These are phyloP conservation scores for Amaranthus cruentus DNA, from an alignment of 148 eudicot species.

Conservation along the genomic window DNA sequence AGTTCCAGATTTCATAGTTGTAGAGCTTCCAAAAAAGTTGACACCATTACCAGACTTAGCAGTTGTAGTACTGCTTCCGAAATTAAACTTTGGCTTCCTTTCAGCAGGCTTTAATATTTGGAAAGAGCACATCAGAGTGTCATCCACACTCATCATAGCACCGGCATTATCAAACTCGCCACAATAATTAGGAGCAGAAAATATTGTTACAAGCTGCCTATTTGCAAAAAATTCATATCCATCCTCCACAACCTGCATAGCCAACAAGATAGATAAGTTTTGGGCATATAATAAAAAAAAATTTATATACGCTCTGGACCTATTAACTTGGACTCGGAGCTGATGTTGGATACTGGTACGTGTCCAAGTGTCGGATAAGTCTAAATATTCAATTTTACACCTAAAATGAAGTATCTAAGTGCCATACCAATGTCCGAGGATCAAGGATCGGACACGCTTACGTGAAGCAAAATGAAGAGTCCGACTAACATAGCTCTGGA, in stretches of 20 bases:
- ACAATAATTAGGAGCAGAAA: constrained; percentile 43
- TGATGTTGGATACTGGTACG: too few relatives aligned
- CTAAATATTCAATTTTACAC: background rate
- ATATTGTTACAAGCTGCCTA: constrained; percentile 46
- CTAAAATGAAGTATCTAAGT: too few relatives aligned
- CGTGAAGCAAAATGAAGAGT: too few relatives aligned
- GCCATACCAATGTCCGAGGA: too few relatives aligned
- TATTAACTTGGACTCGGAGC: too few relatives aligned
- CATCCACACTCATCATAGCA: constrained; percentile 65
- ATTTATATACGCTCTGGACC: too few relatives aligned
- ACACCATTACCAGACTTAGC: constrained; percentile 41
- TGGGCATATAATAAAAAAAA: background rate
- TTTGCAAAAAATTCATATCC: constrained; percentile 58
- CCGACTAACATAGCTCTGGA: background rate
- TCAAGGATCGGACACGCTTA: too few relatives aligned
- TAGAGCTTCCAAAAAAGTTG: constrained; percentile 31
- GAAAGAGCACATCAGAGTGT: constrained; percentile 57
- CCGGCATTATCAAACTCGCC: constrained; percentile 60
- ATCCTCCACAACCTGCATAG: constrained; percentile 53
- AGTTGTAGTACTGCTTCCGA: constrained; percentile 44
- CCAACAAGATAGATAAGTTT: background rate
- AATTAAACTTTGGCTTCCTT: constrained; percentile 45
- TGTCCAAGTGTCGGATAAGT: too few relatives aligned
- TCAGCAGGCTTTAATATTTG: constrained; percentile 61
- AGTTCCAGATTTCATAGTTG: constrained; percentile 36